These are phyloP conservation scores for Dryas alaskensis DNA, from an alignment of 306 rosid species.

Conservation along the genomic window DNA sequence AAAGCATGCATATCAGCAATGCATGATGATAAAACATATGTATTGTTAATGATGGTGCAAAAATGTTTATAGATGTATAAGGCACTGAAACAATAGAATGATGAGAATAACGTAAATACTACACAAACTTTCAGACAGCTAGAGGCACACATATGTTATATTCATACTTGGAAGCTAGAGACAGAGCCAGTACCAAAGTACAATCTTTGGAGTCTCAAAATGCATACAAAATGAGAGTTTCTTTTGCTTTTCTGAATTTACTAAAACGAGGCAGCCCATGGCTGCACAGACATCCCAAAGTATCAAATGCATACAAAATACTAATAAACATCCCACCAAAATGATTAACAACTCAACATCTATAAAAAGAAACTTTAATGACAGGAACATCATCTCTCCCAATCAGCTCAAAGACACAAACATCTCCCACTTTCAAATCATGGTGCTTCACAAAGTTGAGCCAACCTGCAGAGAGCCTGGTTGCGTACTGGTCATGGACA, in stretches of 20 bases:
- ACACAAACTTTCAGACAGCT: no score
- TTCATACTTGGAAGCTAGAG: neutral
- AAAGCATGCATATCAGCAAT: no score
- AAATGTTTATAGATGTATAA: no score
- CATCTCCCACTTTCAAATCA: slow-evolving; percentile 15
- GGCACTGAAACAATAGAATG: no score
- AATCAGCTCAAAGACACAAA: slow-evolving; percentile 12
- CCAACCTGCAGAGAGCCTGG: slow-evolving; percentile 4
- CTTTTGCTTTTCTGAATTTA: neutral
- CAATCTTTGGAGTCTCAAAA: neutral
- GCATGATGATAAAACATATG: no score
- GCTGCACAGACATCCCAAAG: neutral
- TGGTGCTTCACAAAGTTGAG: neutral
- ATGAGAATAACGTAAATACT: no score
- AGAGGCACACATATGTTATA: no score
- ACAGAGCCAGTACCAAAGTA: neutral
- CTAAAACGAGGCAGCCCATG: neutral
- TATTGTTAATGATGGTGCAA: no score
- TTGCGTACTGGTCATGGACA: no score
- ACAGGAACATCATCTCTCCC: neutral
- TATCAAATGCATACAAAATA: neutral
- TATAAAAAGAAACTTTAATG: neutral
- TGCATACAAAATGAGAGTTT: neutral
- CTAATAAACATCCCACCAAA: neutral
- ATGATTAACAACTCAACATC: neutral